phyloP scores from a whole-genome alignment of 2,329 filamentous ascomycete genomes.

The Phialophora chinensis region DNA sequence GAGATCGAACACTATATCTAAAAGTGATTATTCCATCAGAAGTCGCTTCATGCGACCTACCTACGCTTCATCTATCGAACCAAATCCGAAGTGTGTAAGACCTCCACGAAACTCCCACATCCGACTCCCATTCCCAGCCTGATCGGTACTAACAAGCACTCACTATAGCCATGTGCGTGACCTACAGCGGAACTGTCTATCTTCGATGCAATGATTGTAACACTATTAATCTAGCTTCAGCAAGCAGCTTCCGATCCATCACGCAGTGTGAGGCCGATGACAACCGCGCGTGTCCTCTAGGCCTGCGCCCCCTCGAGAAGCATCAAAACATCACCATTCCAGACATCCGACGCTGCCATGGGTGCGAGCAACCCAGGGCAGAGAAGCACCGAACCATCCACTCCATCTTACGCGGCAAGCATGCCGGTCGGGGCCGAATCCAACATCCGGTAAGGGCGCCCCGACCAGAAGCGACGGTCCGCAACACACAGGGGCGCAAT shows the following conservation, averaged over 20 bases:
- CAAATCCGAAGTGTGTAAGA: neutral
- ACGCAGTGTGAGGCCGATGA: slow-evolving; percentile 1
- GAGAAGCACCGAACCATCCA: neutral
- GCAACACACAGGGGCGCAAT: neutral
- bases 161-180: slow-evolving; percentile 55
- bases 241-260: neutral
- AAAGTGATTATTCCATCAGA: neutral
- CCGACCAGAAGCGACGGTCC: neutral
- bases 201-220: slow-evolving; percentile 6
- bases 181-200: neutral
- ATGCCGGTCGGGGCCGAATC: neutral
- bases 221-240: slow-evolving; percentile 3
- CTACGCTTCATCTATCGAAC: neutral
- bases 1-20: neutral
- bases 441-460: neutral
- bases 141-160: neutral
- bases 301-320: neutral
- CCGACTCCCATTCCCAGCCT: neutral
- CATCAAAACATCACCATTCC: neutral
- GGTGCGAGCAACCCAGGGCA: neutral
- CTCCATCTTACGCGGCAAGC: neutral
- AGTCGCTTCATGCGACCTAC: neutral
- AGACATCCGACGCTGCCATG: neutral
- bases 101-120: neutral
- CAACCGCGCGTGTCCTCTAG: neutral